Evolutionary conservation across 2,329 filamentous ascomycete genomes (phyloP).

Genomic region (Xylariomycetidae sp.): DNA sequence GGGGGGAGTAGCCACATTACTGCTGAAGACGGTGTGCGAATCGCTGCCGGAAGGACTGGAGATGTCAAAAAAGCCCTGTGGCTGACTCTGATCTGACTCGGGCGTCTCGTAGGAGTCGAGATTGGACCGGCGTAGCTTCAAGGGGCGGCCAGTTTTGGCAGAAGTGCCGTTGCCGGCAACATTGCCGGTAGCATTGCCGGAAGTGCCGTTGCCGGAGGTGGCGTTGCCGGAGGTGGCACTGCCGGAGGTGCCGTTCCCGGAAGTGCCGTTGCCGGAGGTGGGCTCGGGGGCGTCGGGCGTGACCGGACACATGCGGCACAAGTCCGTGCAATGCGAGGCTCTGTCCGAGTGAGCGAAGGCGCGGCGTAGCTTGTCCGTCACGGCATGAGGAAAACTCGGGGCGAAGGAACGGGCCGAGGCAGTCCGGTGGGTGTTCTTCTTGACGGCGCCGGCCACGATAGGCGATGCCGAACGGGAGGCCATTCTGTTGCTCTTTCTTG

Average conservation of each 20-base stretch:
- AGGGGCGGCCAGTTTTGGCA: constrained; percentile 26
- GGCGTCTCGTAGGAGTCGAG: constrained; percentile 38
- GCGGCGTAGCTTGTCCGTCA: constrained; percentile 35
- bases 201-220: too few relatives aligned
- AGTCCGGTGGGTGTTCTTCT: constrained; percentile 25
- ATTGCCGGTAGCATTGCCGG: constrained; percentile 10
- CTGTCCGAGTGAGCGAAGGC: constrained; percentile 26
- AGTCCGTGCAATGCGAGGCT: too few relatives aligned
- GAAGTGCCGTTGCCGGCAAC: too few relatives aligned
- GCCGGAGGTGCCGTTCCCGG: too few relatives aligned
- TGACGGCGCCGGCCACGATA: constrained; percentile 20
- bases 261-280: too few relatives aligned
- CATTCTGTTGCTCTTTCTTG: constrained; percentile 28
- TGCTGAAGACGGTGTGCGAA: constrained; percentile 54
- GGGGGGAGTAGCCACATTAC: constrained; percentile 66
- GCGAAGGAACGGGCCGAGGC: constrained; percentile 21
- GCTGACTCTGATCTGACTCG: constrained; percentile 36
- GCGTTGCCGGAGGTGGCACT: too few relatives aligned
- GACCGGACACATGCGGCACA: too few relatives aligned
- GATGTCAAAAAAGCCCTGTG: constrained; percentile 36
- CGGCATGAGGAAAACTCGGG: constrained; percentile 22
- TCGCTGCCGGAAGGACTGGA: constrained; percentile 50
- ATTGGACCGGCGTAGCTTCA: constrained; percentile 35
- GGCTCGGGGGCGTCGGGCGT: constrained; percentile 55
- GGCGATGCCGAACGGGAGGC: constrained; percentile 29